phyloP scores from a whole-genome alignment of 129 eudicot genomes.

The Calendula officinalis region DNA sequence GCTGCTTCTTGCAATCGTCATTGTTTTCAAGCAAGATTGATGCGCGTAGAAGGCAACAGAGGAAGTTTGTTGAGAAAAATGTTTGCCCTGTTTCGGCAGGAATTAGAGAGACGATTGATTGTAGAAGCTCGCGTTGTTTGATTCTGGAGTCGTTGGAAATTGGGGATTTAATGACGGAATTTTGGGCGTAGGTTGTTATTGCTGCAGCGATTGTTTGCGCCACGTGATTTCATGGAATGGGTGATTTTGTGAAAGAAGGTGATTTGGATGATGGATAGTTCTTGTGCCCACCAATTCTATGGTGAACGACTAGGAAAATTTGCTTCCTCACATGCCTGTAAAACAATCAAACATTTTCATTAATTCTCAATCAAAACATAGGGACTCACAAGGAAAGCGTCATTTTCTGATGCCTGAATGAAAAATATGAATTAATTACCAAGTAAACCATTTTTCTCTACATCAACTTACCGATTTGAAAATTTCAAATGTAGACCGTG shows the following conservation, averaged over 20 bases:
- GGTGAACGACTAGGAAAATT: conserved; percentile 76
- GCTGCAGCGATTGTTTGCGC: conserved; percentile 68
- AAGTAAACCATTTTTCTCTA: too few relatives aligned
- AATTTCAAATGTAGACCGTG: too few relatives aligned
- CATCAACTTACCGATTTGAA: too few relatives aligned
- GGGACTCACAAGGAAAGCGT: too few relatives aligned
- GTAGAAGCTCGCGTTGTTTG: conserved; percentile 55
- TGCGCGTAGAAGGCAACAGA: conserved; percentile 63
- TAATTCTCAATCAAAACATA: neutral
- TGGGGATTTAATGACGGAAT: conserved; percentile 40
- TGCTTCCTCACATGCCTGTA: conserved; percentile 70
- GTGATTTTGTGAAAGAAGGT: conserved; percentile 48
- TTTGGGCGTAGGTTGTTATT: conserved; percentile 64
- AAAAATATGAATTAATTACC: too few relatives aligned
- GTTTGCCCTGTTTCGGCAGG: conserved; percentile 50
- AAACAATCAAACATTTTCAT: neutral
- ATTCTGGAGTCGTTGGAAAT: conserved; percentile 29
- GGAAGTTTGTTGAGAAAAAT: conserved; percentile 58
- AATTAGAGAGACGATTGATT: conserved; percentile 51
- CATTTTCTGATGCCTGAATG: too few relatives aligned
- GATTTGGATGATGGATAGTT: conserved; percentile 58
- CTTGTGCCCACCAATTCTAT: conserved; percentile 85
- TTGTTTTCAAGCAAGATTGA: conserved; percentile 56
- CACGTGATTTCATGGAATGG: conserved; percentile 54
- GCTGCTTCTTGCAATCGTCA: conserved; percentile 49